phyloP scores from a whole-genome alignment of 805 yeast species.

The Yamadazyma ubonensis region DNA sequence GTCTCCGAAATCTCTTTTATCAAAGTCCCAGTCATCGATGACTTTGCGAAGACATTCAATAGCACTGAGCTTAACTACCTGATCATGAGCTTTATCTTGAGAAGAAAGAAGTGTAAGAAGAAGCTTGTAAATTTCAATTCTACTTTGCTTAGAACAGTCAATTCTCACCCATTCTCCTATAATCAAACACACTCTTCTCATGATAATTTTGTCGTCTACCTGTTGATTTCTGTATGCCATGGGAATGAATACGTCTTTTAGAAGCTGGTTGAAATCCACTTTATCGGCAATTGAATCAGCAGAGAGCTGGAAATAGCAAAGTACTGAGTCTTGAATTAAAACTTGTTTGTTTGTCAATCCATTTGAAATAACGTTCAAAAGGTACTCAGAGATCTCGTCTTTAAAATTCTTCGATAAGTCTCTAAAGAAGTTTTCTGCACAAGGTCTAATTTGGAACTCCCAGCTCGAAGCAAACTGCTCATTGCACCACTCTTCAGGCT shows the following conservation, averaged over 20 bases:
- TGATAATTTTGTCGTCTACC: conserved; percentile 56
- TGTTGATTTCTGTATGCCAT: conserved; percentile 50
- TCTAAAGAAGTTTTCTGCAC: conserved; percentile 82
- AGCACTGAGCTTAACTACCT: conserved; percentile 78
- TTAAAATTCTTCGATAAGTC: conserved; percentile 68
- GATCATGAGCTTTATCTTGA: conserved; percentile 53
- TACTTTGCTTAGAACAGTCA: conserved; percentile 57
- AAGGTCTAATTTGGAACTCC: conserved; percentile 82
- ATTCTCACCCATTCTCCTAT: conserved; percentile 79
- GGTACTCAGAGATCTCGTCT: conserved; percentile 49
- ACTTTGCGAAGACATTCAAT: conserved; percentile 65
- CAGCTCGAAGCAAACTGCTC: conserved; percentile 75
- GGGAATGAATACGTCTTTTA: conserved; percentile 65
- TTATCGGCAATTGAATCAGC: conserved; percentile 61
- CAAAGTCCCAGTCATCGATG: conserved; percentile 86
- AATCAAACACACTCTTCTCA: conserved; percentile 74
- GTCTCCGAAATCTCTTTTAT: conserved; percentile 64
- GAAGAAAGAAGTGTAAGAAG: conserved; percentile 48
- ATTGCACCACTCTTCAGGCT: conserved; percentile 91
- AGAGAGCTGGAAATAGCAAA: conserved; percentile 81
- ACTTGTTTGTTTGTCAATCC: conserved; percentile 52
- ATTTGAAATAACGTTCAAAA: conserved; percentile 57
- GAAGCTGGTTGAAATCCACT: conserved; percentile 67
- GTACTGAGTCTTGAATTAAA: conserved; percentile 71
- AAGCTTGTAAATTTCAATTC: conserved; percentile 58